These are phyloP conservation scores for Polychytrium aggregatum DNA, from an alignment of 192 early-diverging fungal genomes.

Conservation along the genomic window DNA sequence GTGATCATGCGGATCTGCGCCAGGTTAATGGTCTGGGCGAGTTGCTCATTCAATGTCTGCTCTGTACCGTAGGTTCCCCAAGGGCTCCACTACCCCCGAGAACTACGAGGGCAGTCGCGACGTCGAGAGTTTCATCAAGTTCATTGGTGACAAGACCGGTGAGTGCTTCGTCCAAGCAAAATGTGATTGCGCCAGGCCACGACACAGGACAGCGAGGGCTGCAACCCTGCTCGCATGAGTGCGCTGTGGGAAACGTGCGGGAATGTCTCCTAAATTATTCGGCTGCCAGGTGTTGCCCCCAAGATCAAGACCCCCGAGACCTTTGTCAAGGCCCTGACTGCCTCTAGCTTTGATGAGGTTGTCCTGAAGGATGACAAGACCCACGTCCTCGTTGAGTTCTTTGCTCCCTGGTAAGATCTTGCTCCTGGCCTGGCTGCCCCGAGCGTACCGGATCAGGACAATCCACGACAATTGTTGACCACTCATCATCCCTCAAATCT, in stretches of 20 bases:
- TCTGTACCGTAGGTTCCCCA: conserved; percentile 47
- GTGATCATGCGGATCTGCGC: background rate
- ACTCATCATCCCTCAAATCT: background rate
- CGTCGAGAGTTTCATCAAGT: conserved; percentile 60
- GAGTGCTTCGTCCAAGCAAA: background rate
- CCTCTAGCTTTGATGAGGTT: conserved; percentile 62
- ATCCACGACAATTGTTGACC: too few species aligned
- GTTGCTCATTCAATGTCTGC: too few species aligned
- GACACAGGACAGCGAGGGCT: too few species aligned
- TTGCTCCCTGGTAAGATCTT: conserved; percentile 75
- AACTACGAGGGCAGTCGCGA: conserved; percentile 79
- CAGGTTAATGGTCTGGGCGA: too few species aligned
- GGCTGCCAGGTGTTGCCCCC: conserved; percentile 42
- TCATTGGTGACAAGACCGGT: conserved; percentile 76
- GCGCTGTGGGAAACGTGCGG: too few species aligned
- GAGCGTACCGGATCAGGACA: too few species aligned
- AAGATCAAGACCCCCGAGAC: conserved; percentile 61
- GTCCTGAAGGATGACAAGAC: conserved; percentile 61
- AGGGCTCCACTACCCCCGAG: conserved; percentile 59
- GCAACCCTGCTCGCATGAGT: too few species aligned
- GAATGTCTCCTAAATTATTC: too few species aligned
- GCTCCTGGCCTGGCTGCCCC: too few species aligned
- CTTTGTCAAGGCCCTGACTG: conserved; percentile 57
- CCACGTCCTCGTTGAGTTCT: conserved; percentile 82
- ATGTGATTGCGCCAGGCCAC: too few species aligned